Base-by-base conservation (phyloP, 73 alveolate genomes). In the Uronychia setigera region DNA sequence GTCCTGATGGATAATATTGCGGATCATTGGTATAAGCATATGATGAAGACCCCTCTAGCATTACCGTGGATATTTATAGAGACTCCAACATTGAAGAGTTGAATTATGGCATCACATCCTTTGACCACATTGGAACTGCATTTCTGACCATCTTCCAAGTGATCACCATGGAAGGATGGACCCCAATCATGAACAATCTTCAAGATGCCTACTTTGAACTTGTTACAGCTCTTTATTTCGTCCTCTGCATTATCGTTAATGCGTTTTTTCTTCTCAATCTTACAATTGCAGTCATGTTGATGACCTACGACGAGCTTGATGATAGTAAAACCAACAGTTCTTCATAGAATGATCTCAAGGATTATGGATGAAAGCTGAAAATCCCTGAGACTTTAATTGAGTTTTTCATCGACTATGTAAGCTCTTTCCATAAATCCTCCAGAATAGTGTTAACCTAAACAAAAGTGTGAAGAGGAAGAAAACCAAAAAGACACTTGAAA, bases 121-220 rank as follows among this genome's bases (percentile, higher is more conserved):
- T 91, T 34, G 96, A 91, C 79, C 76, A 91, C 76, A 81, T 91
- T 25, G 60, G 82, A 34, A 79, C 34, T 14, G 76, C 87, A 35
- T 46, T 90, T 29, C 81, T 90, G 74, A 80, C 86, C 57, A 80
- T 90, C 81, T 90, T 90, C 79, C 33, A 58, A 27, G 35, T 58
- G 57, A 87, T 91, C 76, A 87, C 93, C 0, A 25, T 91, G 33
- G 93, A 86, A 59, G 96, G 96, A 9, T 91, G 96, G 93, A 60
- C 89, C 31, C 88, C 74, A 32, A 58, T 82, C 0, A 91, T 91
- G 96, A 59, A 81, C 83, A 58, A 29, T 11, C 67, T 81, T 0
- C 27, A 91, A 35, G 76, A 74, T 58, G 91, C 91, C 58, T 46
- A 80, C 26, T 76, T 35, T 26, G 46, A 74, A 0, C 35, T 59